These are phyloP conservation scores for Aspergillus tamarii DNA, from an alignment of 2,329 filamentous ascomycete genomes.

Conservation along the genomic window DNA sequence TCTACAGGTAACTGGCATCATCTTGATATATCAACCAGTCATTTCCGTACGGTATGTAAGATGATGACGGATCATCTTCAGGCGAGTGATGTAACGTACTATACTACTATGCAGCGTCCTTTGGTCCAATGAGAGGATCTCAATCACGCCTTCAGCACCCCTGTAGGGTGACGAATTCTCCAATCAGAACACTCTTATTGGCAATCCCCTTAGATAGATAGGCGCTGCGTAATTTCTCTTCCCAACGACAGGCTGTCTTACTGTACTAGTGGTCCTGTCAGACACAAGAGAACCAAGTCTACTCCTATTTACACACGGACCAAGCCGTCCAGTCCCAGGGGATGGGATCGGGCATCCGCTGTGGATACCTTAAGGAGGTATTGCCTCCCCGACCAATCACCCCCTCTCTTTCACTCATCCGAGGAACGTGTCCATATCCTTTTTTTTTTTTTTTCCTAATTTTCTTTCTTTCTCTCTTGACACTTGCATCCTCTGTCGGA, in stretches of 20 bases:
- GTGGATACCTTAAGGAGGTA: not conserved
- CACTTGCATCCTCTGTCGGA: not conserved
- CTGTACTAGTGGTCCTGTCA: not conserved
- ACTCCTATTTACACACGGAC: not conserved
- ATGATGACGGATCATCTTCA: not conserved
- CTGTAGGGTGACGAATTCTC: not conserved
- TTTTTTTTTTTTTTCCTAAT: not conserved
- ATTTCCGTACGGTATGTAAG: not conserved
- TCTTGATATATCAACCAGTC: not conserved
- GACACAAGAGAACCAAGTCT: not conserved
- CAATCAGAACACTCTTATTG: conserved; percentile 8
- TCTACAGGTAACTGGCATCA: not conserved
- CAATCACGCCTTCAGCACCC: not conserved
- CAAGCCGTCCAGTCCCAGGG: conserved; percentile 1
- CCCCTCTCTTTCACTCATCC: not conserved
- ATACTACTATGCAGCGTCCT: not conserved
- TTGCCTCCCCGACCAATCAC: not conserved
- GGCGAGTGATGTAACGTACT: not conserved
- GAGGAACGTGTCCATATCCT: conserved; percentile 1
- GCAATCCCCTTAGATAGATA: not conserved
- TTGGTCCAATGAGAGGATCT: not conserved
- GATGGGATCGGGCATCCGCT: conserved; percentile 6
- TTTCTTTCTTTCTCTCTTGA: not conserved
- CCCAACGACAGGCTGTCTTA: not conserved
- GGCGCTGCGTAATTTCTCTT: not conserved